Percentiles rank a stretch among this genome's conserved stretches.
phyloP scores from a whole-genome alignment of 805 yeast genomes.

The Lipomyces spencermartinsiae region DNA sequence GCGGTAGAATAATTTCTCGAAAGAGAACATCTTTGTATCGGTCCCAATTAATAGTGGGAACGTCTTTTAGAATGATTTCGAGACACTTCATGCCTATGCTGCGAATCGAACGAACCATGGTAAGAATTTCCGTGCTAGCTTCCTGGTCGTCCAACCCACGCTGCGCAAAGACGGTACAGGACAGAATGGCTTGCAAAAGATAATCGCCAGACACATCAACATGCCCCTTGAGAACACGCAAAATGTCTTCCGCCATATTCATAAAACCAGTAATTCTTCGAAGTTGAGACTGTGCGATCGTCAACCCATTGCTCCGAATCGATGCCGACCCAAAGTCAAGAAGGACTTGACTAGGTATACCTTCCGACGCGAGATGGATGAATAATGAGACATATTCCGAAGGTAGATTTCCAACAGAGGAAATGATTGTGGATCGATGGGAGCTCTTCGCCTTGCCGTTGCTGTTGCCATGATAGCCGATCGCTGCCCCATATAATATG shows the following conservation, averaged over 20 bases:
- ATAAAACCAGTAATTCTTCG: conserved; percentile 38
- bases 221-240: conserved; percentile 18
- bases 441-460: conserved; percentile 75
- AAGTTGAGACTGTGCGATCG: conserved; percentile 14
- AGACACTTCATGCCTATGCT: conserved; percentile 72
- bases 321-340: conserved; percentile 13
- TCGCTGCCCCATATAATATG: conserved; percentile 78
- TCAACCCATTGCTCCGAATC: conserved; percentile 20
- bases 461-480: conserved; percentile 47
- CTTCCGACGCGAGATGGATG: conserved; percentile 51
- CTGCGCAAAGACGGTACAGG: conserved; percentile 31
- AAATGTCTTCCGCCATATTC: conserved; percentile 40
- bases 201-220: conserved; percentile 24
- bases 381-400: conserved; percentile 62
- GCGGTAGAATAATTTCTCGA: conserved; percentile 61
- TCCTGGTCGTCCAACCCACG: conserved; percentile 5
- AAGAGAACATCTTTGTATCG: conserved; percentile 58
- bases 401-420: conserved; percentile 63
- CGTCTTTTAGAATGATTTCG: conserved; percentile 57
- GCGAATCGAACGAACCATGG: conserved; percentile 65
- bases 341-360: conserved; percentile 23
- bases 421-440: conserved; percentile 71
- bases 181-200: conserved; percentile 21
- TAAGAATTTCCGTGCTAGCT: conserved; percentile 38
- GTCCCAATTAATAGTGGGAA: conserved; percentile 65